Evolutionary conservation across 2,329 filamentous ascomycete species (phyloP).

Genomic region (Nemania sp.): DNA sequence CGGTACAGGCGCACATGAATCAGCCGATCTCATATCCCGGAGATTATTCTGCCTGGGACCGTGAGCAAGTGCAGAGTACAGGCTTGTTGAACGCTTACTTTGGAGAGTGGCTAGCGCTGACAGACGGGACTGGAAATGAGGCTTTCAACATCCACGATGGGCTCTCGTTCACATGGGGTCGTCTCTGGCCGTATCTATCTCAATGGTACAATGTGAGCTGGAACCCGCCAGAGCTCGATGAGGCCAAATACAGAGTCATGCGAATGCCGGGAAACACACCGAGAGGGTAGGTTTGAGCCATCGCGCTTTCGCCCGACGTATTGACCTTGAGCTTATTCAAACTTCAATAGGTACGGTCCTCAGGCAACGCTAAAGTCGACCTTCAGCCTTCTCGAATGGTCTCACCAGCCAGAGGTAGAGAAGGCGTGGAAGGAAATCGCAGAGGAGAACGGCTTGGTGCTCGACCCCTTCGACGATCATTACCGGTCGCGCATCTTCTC

Average conservation of each 20-base stretch:
- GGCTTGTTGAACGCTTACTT: conserved; percentile 2
- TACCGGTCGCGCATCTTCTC: conserved; percentile 17
- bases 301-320: not conserved
- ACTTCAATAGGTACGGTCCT: not conserved
- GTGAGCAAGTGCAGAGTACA: not conserved
- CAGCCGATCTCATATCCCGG: conserved; percentile 4
- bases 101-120: conserved; percentile 10
- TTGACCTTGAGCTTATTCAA: not conserved
- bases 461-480: conserved; percentile 13
- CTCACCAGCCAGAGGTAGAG: conserved; percentile 2
- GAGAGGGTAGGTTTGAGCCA: not conserved
- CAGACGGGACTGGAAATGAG: conserved; percentile 6
- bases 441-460: conserved; percentile 7
- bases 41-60: not conserved
- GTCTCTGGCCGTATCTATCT: conserved; percentile 1
- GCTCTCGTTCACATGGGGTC: conserved; percentile 11
- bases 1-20: conserved; percentile 3
- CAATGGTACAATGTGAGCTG: not conserved
- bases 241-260: not conserved
- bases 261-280: not conserved
- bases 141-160: conserved; percentile 14
- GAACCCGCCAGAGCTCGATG: not conserved
- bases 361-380: conserved; percentile 6
- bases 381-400: conserved; percentile 6
- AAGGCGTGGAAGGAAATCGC: conserved; percentile 5